A percentile compares a stretch with the other conserved stretches of the same genome.
Conservation (phyloP, 2,329 filamentous ascomycete genomes). For the Fusarium fujikuroi region DNA sequence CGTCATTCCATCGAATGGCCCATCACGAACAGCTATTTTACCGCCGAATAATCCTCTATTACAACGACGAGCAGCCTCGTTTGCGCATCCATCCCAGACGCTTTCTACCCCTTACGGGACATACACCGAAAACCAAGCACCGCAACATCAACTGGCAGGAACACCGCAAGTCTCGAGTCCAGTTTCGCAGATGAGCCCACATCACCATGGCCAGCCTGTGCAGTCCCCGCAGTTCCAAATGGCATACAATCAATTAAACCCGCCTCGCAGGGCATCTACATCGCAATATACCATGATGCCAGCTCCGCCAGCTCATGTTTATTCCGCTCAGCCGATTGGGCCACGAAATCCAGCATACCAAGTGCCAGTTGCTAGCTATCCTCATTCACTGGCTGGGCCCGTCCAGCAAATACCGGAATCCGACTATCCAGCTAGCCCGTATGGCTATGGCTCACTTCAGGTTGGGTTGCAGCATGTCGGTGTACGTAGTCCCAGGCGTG, state of each 20-base stretch:
- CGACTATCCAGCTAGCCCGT: conserved; percentile 56
- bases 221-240: conserved; percentile 18
- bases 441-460: conserved; percentile 55
- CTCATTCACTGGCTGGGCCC: not conserved
- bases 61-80: conserved; percentile 27
- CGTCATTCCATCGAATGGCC: conserved; percentile 7
- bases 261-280: conserved; percentile 5
- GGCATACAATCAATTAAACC: not conserved
- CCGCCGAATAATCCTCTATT: conserved; percentile 7
- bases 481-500: conserved; percentile 60
- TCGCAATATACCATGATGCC: not conserved
- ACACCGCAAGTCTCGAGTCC: conserved; percentile 6
- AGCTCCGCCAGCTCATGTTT: conserved; percentile 2
- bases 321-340: not conserved
- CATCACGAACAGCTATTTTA: conserved; percentile 1
- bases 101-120: conserved; percentile 4
- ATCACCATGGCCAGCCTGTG: conserved; percentile 4
- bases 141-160: conserved; percentile 7
- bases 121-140: not conserved
- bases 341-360: conserved; percentile 1
- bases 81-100: conserved; percentile 25
- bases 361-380: not conserved
- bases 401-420: conserved; percentile 31
- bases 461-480: conserved; percentile 60
- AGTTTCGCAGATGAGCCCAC: not conserved